Evolutionary conservation across 192 early-diverging fungal species (phyloP).

Genomic region (Chytriomyces sp.): DNA sequence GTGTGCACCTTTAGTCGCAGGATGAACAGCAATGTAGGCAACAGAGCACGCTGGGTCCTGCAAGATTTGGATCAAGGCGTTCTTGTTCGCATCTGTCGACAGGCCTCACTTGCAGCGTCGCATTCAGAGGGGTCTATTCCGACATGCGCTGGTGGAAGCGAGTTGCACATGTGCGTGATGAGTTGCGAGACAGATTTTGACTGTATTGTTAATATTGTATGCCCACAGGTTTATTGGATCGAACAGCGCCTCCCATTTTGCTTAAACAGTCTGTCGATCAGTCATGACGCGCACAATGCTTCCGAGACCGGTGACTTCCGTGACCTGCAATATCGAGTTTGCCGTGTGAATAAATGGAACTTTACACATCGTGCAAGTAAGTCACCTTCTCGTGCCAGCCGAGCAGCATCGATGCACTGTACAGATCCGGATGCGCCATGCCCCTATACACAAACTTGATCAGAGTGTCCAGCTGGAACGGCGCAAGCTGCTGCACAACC

Average conservation of each 20-base stretch:
- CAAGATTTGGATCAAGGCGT: too few relatives aligned
- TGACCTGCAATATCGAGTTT: constrained; percentile 52
- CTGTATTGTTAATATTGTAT: too few relatives aligned
- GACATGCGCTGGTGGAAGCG: not conserved
- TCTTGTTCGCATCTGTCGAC: too few relatives aligned
- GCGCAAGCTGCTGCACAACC: constrained; percentile 64
- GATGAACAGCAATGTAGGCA: not conserved
- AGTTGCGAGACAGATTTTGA: too few relatives aligned
- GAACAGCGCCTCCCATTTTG: not conserved
- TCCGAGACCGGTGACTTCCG: constrained; percentile 85
- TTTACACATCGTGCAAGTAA: not conserved
- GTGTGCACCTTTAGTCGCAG: not conserved
- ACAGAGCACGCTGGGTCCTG: not conserved
- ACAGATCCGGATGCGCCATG: constrained; percentile 82
- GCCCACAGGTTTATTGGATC: not conserved
- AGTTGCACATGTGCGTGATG: not conserved
- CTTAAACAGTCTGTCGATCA: constrained; percentile 58
- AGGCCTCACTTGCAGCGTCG: not conserved
- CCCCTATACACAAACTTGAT: constrained; percentile 94
- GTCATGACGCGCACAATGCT: constrained; percentile 90
- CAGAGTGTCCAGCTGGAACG: constrained; percentile 75
- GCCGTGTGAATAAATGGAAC: not conserved
- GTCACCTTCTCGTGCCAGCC: constrained; percentile 93
- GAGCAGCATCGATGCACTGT: constrained; percentile 82
- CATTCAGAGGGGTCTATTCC: not conserved